Percentiles rank a stretch among this genome's conserved stretches.
Conservation (phyloP, 371 early-diverging fungal species). For the Apophysomyces variabilis region DNA sequence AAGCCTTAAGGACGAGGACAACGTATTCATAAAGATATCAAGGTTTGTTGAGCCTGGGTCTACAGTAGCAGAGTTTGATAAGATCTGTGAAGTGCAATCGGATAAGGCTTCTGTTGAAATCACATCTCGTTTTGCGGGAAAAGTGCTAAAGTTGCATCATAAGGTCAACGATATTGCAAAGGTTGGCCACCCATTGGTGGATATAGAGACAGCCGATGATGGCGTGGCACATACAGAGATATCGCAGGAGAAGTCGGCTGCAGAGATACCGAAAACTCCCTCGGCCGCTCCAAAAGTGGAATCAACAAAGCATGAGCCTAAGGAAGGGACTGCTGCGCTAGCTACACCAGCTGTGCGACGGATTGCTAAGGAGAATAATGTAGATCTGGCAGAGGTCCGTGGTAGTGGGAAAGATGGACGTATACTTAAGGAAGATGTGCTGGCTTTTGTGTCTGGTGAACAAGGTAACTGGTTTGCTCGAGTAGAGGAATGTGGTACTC, state of each 20-base stretch:
- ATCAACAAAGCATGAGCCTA: constrained; percentile 25
- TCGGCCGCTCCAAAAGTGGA: constrained; percentile 5
- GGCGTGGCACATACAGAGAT: constrained; percentile 19
- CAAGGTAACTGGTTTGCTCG: constrained; percentile 13
- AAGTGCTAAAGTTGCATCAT: constrained; percentile 74
- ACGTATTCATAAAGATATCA: background rate
- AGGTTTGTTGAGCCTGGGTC: constrained; percentile 90
- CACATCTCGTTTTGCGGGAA: constrained; percentile 88
- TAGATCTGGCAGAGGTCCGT: constrained; percentile 74
- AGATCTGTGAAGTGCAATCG: constrained; percentile 91
- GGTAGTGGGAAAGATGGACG: constrained; percentile 93
- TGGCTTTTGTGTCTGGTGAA: constrained; percentile 51
- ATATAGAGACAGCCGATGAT: constrained; percentile 72
- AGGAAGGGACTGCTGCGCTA: constrained; percentile 27
- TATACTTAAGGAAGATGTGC: constrained; percentile 90
- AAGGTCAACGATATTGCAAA: constrained; percentile 82
- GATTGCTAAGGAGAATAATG: constrained; percentile 78
- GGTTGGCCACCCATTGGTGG: constrained; percentile 88
- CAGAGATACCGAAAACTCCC: background rate
- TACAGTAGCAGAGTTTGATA: constrained; percentile 82
- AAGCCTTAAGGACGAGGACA: background rate
- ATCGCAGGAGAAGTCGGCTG: constrained; percentile 2
- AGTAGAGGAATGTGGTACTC: background rate
- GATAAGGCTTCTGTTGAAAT: constrained; percentile 98
- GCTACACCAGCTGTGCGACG: constrained; percentile 95